Conservation (phyloP, 495 filamentous ascomycete species). For the Talaromyces trachyspermus region DNA sequence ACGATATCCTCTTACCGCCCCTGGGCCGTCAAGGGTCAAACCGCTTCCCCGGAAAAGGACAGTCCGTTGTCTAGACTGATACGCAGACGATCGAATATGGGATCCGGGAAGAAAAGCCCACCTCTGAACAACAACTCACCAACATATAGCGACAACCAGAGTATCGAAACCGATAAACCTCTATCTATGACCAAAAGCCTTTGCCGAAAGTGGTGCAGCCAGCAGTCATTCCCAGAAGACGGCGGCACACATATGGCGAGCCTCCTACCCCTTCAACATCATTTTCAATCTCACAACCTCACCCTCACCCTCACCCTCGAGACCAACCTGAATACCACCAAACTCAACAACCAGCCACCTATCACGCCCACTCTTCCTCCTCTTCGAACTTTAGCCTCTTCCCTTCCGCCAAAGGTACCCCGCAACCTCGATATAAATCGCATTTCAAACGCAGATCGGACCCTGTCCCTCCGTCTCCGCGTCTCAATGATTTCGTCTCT, state of each 20-base stretch:
- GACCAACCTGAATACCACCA: not conserved
- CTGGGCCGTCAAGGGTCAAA: conserved; percentile 10
- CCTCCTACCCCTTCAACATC: conserved; percentile 20
- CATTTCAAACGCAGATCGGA: conserved; percentile 10
- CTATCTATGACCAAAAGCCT: not conserved
- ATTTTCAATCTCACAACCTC: not conserved
- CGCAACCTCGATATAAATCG: conserved; percentile 7
- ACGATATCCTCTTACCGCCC: conserved; percentile 4
- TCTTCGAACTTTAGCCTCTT: conserved; percentile 7
- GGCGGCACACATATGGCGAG: conserved; percentile 37
- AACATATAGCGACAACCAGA: not conserved
- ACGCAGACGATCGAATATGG: conserved; percentile 18
- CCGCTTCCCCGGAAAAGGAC: conserved; percentile 20
- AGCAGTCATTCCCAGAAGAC: conserved; percentile 15
- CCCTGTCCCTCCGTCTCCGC: conserved; percentile 11
- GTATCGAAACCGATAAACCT: not conserved
- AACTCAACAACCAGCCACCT: not conserved
- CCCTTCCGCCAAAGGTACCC: conserved; percentile 8
- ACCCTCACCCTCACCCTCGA: not conserved
- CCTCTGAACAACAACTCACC: not conserved
- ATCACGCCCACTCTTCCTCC: conserved; percentile 16
- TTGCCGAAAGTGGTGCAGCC: not conserved
- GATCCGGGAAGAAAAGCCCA: not conserved
- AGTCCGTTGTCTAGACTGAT: conserved; percentile 25
- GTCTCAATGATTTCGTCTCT: not conserved